A percentile compares a stretch with the other conserved stretches of the same genome.
phyloP scores from a whole-genome alignment of 495 filamentous ascomycete species.

The Neurospora sp. region DNA sequence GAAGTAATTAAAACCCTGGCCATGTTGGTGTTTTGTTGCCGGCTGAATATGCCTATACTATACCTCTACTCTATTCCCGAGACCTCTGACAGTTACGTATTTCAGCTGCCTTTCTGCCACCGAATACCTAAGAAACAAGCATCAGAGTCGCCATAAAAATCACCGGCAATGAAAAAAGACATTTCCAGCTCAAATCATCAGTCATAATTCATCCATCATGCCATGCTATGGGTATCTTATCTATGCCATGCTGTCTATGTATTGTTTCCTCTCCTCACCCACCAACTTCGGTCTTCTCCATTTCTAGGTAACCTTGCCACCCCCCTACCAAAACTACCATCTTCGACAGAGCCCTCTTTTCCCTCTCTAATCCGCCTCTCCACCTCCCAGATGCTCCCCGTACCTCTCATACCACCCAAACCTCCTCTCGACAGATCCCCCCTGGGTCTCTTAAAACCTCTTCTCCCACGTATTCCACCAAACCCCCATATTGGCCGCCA shows the following conservation, averaged over 20 bases:
- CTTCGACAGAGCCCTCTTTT: not conserved
- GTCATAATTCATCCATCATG: not conserved
- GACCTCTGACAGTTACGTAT: no score
- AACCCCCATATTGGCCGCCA: conserved; percentile 80
- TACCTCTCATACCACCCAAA: not conserved
- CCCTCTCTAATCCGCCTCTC: not conserved
- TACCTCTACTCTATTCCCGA: no score
- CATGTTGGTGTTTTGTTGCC: no score
- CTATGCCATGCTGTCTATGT: not conserved
- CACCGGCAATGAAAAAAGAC: no score
- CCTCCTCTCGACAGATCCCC: not conserved
- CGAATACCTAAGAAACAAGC: no score
- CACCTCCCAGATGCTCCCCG: not conserved
- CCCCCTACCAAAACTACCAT: not conserved
- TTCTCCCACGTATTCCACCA: conserved; percentile 88
- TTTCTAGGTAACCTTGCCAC: no score
- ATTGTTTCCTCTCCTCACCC: not conserved
- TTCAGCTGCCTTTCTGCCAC: no score
- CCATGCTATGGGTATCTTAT: not conserved
- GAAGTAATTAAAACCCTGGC: no score
- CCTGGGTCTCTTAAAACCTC: conserved; percentile 17
- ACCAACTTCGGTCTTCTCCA: no score
- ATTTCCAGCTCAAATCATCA: not conserved
- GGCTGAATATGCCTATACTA: no score
- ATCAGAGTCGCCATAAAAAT: no score